These are phyloP conservation scores for Spizellomyces sp. DNA, from an alignment of 192 early-diverging fungal genomes.

Conservation along the genomic window DNA sequence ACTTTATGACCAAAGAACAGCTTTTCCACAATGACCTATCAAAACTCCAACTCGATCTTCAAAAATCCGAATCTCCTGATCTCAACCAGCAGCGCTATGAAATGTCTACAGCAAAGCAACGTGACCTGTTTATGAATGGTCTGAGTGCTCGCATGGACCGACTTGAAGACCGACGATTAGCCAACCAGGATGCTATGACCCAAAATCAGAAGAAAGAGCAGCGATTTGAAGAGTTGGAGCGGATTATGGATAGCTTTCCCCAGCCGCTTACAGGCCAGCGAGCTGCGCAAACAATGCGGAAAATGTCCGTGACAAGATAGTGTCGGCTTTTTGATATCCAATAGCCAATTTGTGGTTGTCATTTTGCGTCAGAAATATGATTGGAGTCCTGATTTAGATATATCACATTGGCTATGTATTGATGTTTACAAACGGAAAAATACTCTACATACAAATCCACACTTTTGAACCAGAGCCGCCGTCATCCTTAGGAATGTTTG, in stretches of 20 bases:
- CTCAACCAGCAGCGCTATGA: slow-evolving; percentile 33
- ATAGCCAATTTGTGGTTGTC: too few species aligned
- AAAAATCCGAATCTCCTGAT: neutral
- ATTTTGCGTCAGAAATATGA: too few species aligned
- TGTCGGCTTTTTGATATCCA: too few species aligned
- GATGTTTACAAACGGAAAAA: too few species aligned
- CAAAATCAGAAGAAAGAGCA: slow-evolving; percentile 12
- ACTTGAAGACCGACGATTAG: slow-evolving; percentile 21
- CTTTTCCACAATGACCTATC: slow-evolving; percentile 20
- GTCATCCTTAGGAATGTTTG: too few species aligned
- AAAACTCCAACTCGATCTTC: slow-evolving; percentile 8
- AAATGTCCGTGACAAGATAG: neutral
- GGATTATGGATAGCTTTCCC: slow-evolving; percentile 24
- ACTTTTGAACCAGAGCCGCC: too few species aligned
- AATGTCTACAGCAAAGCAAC: slow-evolving; percentile 24
- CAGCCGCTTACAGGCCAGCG: slow-evolving; percentile 16
- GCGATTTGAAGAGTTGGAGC: slow-evolving; percentile 27
- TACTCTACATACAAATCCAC: too few species aligned
- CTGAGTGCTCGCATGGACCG: slow-evolving; percentile 20
- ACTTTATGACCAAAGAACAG: slow-evolving; percentile 34
- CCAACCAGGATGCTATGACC: slow-evolving; percentile 30
- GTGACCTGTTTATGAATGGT: slow-evolving; percentile 23
- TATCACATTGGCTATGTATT: too few species aligned
- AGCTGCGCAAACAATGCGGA: slow-evolving; percentile 9
- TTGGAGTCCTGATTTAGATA: too few species aligned